Evolutionary conservation across 306 rosid species (phyloP).

Genomic region (Citrullus colocynthis): DNA sequence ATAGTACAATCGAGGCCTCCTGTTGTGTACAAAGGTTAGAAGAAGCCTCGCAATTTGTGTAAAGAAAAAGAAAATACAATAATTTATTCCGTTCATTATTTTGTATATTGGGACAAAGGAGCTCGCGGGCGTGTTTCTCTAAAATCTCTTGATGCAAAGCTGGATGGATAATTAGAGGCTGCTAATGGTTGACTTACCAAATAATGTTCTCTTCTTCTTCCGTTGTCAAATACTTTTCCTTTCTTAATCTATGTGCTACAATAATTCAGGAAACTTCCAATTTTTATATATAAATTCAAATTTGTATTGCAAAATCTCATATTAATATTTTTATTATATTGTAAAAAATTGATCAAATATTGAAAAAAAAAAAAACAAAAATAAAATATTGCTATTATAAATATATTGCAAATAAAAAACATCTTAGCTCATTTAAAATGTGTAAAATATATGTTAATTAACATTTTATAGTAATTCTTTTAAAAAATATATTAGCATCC

Average conservation of each 20-base stretch:
- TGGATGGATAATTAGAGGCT: slow-evolving; percentile 5
- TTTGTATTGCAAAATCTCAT: neutral
- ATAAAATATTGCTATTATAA: too few relatives aligned
- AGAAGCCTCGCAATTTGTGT: neutral
- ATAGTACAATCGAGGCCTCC: neutral
- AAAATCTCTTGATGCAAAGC: neutral
- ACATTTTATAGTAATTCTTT: too few relatives aligned
- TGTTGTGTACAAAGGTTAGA: neutral
- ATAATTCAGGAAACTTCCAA: neutral
- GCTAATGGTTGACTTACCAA: slow-evolving; percentile 18
- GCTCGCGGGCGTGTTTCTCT: neutral
- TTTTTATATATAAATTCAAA: neutral
- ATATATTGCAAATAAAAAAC: too few relatives aligned
- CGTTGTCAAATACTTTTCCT: neutral
- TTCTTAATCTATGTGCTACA: neutral
- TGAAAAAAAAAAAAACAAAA: too few relatives aligned
- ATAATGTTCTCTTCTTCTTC: neutral
- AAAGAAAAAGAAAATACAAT: neutral
- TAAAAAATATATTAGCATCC: too few relatives aligned
- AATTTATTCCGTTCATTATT: neutral
- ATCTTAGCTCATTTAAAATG: too few relatives aligned
- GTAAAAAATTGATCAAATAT: too few relatives aligned
- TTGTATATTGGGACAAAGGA: neutral
- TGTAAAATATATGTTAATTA: too few relatives aligned
- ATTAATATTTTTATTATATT: too few relatives aligned